Evolutionary conservation across 768 basidiomycete species (phyloP).

Genomic region (Scleroderma citrinum): DNA sequence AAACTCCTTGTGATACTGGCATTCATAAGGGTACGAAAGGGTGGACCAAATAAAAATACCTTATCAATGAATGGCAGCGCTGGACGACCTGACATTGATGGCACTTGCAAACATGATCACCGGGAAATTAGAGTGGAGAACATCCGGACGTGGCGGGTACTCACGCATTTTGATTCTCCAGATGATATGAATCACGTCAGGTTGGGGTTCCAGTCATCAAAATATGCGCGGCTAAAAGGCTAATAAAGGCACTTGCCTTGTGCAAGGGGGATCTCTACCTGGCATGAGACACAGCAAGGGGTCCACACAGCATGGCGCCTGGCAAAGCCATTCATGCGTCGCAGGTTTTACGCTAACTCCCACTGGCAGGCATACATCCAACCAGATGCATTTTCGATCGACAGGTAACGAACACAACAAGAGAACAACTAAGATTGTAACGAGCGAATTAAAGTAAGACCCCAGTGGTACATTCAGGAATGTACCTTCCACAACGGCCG

Average conservation of each 20-base stretch:
- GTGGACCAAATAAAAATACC: constrained; percentile 27
- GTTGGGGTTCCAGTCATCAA: constrained; percentile 16
- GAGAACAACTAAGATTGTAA: constrained; percentile 12
- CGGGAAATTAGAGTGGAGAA: constrained; percentile 6
- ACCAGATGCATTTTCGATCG: not conserved
- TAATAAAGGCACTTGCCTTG: constrained; percentile 22
- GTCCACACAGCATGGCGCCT: not conserved
- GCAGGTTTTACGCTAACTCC: not conserved
- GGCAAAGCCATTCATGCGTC: not conserved
- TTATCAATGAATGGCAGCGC: constrained; percentile 41
- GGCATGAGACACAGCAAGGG: no score
- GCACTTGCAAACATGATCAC: constrained; percentile 11
- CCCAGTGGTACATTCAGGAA: constrained; percentile 46
- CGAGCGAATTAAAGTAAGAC: constrained; percentile 25
- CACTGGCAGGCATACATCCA: not conserved
- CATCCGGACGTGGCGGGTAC: constrained; percentile 9
- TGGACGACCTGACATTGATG: constrained; percentile 23
- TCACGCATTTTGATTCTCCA: constrained; percentile 2
- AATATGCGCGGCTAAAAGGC: constrained; percentile 21
- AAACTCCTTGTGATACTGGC: no score
- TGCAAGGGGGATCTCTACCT: constrained; percentile 7
- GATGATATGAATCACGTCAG: constrained; percentile 7
- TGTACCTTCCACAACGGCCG: constrained; percentile 79
- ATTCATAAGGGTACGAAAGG: constrained; percentile 48
- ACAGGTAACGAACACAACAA: constrained; percentile 7